Conservation (phyloP, 176 grass and related monocot species). For the Olyra latifolia region DNA sequence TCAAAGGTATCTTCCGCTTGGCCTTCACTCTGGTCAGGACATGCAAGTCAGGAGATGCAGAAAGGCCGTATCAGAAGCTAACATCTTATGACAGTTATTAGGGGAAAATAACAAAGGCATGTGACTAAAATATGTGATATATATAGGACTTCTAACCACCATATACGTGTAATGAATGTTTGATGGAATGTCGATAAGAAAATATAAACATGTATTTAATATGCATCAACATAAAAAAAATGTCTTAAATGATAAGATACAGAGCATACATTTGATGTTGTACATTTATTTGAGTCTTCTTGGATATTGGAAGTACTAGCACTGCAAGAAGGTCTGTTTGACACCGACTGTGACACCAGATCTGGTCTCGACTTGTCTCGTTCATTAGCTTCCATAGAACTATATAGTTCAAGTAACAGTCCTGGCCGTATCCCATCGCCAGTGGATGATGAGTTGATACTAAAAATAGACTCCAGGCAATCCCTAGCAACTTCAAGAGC, state of each 20-base stretch:
- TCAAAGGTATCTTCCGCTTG: slow-evolving; percentile 48
- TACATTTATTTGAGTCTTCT: slow-evolving; percentile 39
- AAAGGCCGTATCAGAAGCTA: slow-evolving; percentile 23
- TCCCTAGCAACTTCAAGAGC: slow-evolving; percentile 68
- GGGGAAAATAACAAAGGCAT: neutral
- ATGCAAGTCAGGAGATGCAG: slow-evolving; percentile 28
- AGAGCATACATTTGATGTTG: slow-evolving; percentile 50
- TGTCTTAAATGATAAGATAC: neutral
- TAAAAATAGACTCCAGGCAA: slow-evolving; percentile 57
- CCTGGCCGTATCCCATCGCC: slow-evolving; percentile 48
- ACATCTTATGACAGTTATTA: slow-evolving; percentile 5
- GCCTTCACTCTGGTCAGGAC: slow-evolving; percentile 44
- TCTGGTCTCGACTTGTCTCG: slow-evolving; percentile 16
- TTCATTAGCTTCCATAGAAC: slow-evolving; percentile 36
- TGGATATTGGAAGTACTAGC: slow-evolving; percentile 23
- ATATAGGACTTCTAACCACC: neutral
- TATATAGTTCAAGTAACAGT: slow-evolving; percentile 58
- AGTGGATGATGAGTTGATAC: slow-evolving; percentile 39
- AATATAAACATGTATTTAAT: neutral
- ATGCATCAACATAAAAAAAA: neutral
- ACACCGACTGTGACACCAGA: slow-evolving; percentile 15
- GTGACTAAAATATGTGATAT: slow-evolving; percentile 10
- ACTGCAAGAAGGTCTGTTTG: slow-evolving; percentile 20
- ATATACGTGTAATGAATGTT: neutral
- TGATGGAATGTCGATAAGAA: neutral